Percentiles rank a stretch among this genome's conserved stretches.
phyloP scores from a whole-genome alignment of 257 asterid genomes.

The Solanum neorickii region DNA sequence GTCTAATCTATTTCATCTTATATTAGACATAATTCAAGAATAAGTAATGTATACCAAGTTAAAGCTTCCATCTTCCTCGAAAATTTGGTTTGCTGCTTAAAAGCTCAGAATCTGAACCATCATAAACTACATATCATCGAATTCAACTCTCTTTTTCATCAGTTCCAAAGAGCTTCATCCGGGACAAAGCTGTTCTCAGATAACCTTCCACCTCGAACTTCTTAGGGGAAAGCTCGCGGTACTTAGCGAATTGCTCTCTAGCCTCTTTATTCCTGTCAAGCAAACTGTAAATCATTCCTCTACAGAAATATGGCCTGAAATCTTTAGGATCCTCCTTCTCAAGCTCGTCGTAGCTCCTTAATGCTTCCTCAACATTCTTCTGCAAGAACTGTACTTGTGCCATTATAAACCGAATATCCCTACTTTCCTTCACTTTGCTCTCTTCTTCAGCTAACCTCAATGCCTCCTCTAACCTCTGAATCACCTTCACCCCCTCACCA shows the following conservation, averaged over 20 bases:
- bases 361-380: slow-evolving; percentile 73
- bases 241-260: slow-evolving; percentile 58
- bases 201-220: slow-evolving; percentile 82
- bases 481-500: slow-evolving; percentile 56
- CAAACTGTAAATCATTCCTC: slow-evolving; percentile 74
- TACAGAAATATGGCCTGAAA: slow-evolving; percentile 82
- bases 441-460: slow-evolving; percentile 49
- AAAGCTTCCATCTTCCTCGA: background rate
- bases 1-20: background rate
- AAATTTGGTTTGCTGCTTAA: background rate
- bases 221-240: slow-evolving; percentile 54
- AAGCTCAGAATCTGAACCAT: background rate
- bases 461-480: slow-evolving; percentile 59
- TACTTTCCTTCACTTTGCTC: slow-evolving; percentile 49
- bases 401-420: slow-evolving; percentile 73
- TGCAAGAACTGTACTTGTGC: slow-evolving; percentile 81
- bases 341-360: slow-evolving; percentile 64
- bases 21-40: background rate
- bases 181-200: slow-evolving; percentile 63
- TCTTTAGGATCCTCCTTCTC: slow-evolving; percentile 66
- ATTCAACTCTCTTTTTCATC: slow-evolving; percentile 33
- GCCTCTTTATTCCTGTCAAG: slow-evolving; percentile 64
- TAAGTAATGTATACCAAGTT: background rate
- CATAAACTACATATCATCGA: background rate
- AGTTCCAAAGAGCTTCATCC: slow-evolving; percentile 70